These are phyloP conservation scores for Fusarium subglutinans DNA, from an alignment of 2,329 filamentous ascomycete genomes.

Conservation along the genomic window DNA sequence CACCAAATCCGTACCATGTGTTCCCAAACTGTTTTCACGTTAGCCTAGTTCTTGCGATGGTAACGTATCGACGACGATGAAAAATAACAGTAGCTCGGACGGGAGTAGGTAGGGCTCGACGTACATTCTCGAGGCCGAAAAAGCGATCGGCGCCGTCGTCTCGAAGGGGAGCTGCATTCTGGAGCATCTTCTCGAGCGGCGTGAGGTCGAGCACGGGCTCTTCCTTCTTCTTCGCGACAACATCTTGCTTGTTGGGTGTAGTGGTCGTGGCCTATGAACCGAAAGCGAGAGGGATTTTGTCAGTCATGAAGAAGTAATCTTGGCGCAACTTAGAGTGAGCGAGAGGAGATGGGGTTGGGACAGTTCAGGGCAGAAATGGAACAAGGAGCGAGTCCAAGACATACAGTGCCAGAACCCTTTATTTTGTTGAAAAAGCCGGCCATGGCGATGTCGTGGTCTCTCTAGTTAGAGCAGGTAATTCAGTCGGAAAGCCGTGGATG, in stretches of 20 bases:
- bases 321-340: slow-evolving; percentile 23
- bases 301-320: slow-evolving; percentile 39
- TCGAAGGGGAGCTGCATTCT: slow-evolving; percentile 81
- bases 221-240: slow-evolving; percentile 64
- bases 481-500: slow-evolving; percentile 23
- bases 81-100: neutral
- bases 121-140: slow-evolving; percentile 97
- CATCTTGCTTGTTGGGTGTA: slow-evolving; percentile 55
- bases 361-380: slow-evolving; percentile 1
- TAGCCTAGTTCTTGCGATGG: slow-evolving; percentile 42
- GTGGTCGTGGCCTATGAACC: slow-evolving; percentile 54
- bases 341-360: slow-evolving; percentile 36
- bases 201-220: slow-evolving; percentile 67
- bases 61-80: neutral
- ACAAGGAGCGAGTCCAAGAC: slow-evolving; percentile 44
- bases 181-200: slow-evolving; percentile 78
- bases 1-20: slow-evolving; percentile 77
- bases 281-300: slow-evolving; percentile 43
- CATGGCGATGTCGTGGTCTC: slow-evolving; percentile 53
- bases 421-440: slow-evolving; percentile 68
- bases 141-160: slow-evolving; percentile 96
- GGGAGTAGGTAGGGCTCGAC: slow-evolving; percentile 48
- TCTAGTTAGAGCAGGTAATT: slow-evolving; percentile 18
- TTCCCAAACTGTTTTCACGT: slow-evolving; percentile 82
- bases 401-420: slow-evolving; percentile 64